phyloP scores from a whole-genome alignment of 768 basidiomycete genomes.

The Mycena venus region DNA sequence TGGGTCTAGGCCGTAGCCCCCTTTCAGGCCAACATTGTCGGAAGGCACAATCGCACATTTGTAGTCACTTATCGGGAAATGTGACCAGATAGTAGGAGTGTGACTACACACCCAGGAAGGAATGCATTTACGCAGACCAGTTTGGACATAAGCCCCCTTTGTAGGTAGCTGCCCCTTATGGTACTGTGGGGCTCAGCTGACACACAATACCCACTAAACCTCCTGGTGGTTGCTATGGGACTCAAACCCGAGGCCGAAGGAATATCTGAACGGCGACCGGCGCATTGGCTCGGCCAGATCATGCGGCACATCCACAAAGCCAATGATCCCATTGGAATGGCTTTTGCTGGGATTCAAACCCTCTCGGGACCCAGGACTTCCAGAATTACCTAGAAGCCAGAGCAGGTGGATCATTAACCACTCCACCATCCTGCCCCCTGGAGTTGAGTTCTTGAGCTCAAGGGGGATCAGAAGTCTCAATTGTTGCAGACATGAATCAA shows the following conservation, averaged over 20 bases:
- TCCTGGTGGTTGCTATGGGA: background rate
- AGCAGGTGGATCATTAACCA: background rate
- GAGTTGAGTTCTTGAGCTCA: too few relatives aligned
- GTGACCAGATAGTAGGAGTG: background rate
- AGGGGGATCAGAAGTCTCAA: too few relatives aligned
- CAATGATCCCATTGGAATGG: background rate
- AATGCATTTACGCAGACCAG: constrained; percentile 15
- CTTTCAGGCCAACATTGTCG: background rate
- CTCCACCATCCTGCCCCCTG: background rate
- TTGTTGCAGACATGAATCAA: too few relatives aligned
- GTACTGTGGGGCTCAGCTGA: too few relatives aligned
- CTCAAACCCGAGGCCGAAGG: background rate
- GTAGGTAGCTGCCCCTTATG: background rate
- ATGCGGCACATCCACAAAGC: background rate
- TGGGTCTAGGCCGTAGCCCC: constrained; percentile 8
- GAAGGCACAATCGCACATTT: background rate
- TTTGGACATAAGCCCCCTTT: background rate
- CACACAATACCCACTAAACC: constrained; percentile 8
- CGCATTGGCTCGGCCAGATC: background rate
- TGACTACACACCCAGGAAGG: background rate
- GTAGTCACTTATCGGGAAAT: background rate
- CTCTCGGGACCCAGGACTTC: background rate
- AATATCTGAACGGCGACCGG: background rate
- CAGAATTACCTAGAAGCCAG: background rate
- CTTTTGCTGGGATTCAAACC: background rate